Evolutionary conservation across 371 early-diverging fungal genomes (phyloP), one percentile per base, ranked within the genome.

Genomic region (Mucor velutinosus): DNA sequence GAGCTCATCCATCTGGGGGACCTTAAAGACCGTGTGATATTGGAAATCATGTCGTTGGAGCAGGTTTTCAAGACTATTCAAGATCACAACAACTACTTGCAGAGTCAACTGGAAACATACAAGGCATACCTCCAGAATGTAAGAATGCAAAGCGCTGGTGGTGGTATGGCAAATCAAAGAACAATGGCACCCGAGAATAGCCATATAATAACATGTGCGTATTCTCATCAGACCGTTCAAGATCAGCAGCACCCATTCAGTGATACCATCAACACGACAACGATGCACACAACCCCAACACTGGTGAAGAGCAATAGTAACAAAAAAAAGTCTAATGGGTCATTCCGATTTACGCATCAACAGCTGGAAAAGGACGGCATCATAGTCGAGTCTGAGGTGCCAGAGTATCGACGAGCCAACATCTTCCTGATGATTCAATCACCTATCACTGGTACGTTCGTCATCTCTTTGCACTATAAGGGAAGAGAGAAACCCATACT

Each of bases 101-200:
- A 87, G 43, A 86, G 89, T 45, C 97, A 96, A 78, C 76, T 96
- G 41, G 95, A 95, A 63, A 87, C 88, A 5, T 96, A 96, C 84
- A 93, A 93, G 83, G 93, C 94, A 1, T 96, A 96, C 70, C 76
- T 96, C 57, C 90, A 94, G 69, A 96, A 96, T 69, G 96, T 95
- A 33, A 86, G 97, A 39, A 86, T 92, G 64, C 93, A 95, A 75
- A 80, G 85, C n/a, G 83, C 85, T 8, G 75, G 69, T 17, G 80
- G 80, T 83, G 25, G 82, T 75, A 45, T 45, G n/a, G 8, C 19
- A 3, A 64, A 81, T 82, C 68, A 64, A 84, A 29, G 89, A 73
- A 78, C 70, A 74, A 77, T 25, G 11, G 14, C 30, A 17, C 8
- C 41, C 23, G 29, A 49, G 7, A 49, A 7, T 11, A 3, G 17